Evolutionary conservation across 805 yeast species (phyloP), one percentile per base, ranked within the genome.

Genomic region (Hanseniaspora taiwanica): DNA sequence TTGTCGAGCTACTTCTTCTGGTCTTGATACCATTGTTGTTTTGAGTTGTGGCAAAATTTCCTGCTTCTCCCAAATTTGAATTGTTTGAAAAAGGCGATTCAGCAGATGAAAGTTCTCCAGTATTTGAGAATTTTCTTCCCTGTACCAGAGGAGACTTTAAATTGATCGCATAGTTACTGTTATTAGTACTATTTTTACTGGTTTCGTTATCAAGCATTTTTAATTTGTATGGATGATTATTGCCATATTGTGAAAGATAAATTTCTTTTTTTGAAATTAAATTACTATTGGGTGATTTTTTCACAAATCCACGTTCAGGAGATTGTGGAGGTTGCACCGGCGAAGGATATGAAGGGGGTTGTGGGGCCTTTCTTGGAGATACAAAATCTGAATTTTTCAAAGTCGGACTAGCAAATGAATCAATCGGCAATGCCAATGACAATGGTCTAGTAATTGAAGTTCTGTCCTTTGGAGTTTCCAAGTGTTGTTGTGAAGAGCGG

Each of bases 311-410:
- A 10, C 3, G 25, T 14, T 27, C 36, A 12, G 63, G 63, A 2
- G 63, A 58, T 42, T 48, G 48, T 6, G 57, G 56, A n/a, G 62
- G 53, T 38, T 60, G 63, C 2, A 63, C 62, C 4, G 71, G 71
- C 25, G 68, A 62, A 35, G 69, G 67, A 23, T 58, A 59, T 1
- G 66, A 50, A 2, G 86, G 86, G 1, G 85, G 85, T 39, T 69
- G 69, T 1, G 87, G 87, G 0, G 85, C 82, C 49, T 65, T 76
- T 58, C 85, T 66, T n/a, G 85, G 84, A 0, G 85, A 78, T 16
- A 67, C 58, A 52, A 78, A 78, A 10, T 7, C 24, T 13, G 25
- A 6, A 6, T 32, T 17, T n/a, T 14, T 13, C 14, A 34, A n/a
- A 13, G 13, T 9, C 3, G 3, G 13, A 2, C 18, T 36, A 4